A percentile compares a stretch with the other conserved stretches of the same genome.
phyloP scores from a whole-genome alignment of 768 basidiomycete species.

The Coprinopsis marcescibilis region DNA sequence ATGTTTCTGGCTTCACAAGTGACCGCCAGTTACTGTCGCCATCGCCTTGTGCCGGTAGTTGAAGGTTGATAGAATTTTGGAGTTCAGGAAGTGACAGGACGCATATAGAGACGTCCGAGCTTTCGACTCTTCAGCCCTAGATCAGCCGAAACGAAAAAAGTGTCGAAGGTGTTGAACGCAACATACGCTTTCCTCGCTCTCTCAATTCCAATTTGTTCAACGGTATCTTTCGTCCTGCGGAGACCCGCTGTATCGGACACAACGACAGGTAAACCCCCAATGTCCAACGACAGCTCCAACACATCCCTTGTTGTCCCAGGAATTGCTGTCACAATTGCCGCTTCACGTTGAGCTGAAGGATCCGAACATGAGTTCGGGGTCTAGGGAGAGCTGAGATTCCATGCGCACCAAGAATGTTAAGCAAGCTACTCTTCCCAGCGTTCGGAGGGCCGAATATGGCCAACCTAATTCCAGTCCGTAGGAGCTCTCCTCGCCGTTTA shows the following conservation, averaged over 20 bases:
- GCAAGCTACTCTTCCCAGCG: conserved; percentile 86
- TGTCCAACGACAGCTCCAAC: conserved; percentile 78
- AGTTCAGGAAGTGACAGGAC: conserved; percentile 66
- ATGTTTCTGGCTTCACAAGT: conserved; percentile 51
- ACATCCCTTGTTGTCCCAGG: conserved; percentile 90
- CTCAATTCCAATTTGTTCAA: conserved; percentile 79
- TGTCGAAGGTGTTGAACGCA: background rate
- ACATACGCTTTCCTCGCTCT: conserved; percentile 65
- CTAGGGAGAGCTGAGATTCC: conserved; percentile 1
- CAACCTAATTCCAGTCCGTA: conserved; percentile 75
- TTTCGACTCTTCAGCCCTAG: conserved; percentile 58
- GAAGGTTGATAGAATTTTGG: too few relatives aligned
- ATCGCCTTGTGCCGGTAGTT: conserved; percentile 13
- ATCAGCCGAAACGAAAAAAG: conserved; percentile 2
- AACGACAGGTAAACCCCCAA: conserved; percentile 79
- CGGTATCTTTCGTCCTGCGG: conserved; percentile 57
- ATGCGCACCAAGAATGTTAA: conserved; percentile 72
- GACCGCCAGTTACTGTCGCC: conserved; percentile 27
- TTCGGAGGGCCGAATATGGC: conserved; percentile 93
- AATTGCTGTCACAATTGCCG: conserved; percentile 82
- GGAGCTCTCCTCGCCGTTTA: conserved; percentile 73
- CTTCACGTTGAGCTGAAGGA: conserved; percentile 69
- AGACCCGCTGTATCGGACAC: conserved; percentile 86
- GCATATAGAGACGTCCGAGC: conserved; percentile 72
- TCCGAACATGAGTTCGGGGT: background rate